These are phyloP conservation scores for Penicillium sp. DNA, from an alignment of 2,329 filamentous ascomycete species.

Conservation along the genomic window DNA sequence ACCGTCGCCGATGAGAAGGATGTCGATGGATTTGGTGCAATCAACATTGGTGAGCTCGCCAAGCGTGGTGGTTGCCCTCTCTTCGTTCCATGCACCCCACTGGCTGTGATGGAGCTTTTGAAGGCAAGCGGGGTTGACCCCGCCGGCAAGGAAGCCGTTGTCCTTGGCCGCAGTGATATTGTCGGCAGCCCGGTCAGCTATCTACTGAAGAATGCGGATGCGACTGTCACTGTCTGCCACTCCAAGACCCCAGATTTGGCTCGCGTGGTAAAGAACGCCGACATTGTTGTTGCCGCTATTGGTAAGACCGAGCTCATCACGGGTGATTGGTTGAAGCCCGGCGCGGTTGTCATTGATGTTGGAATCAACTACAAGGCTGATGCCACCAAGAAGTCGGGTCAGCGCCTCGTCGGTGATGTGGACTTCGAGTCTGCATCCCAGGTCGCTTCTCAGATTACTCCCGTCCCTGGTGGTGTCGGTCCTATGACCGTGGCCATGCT, in stretches of 20 bases:
- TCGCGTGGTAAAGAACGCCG: slow-evolving; percentile 77
- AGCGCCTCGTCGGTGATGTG: slow-evolving; percentile 91
- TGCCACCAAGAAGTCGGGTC: slow-evolving; percentile 84
- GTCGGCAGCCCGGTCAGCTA: slow-evolving; percentile 97
- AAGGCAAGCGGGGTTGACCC: slow-evolving; percentile 81
- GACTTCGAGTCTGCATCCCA: slow-evolving; percentile 83
- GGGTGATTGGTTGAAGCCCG: slow-evolving; percentile 93
- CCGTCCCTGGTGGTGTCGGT: slow-evolving; percentile 93
- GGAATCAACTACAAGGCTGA: slow-evolving; percentile 96
- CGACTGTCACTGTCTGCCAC: slow-evolving; percentile 95
- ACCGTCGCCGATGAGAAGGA: slow-evolving; percentile 93
- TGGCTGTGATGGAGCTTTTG: slow-evolving; percentile 93
- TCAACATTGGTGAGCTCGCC: slow-evolving; percentile 94
- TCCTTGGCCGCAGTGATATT: slow-evolving; percentile 93
- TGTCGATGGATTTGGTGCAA: slow-evolving; percentile 93
- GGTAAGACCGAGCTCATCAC: slow-evolving; percentile 86
- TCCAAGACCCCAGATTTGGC: slow-evolving; percentile 78
- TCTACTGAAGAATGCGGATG: slow-evolving; percentile 90
- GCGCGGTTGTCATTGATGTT: slow-evolving; percentile 95
- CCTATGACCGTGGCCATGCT: slow-evolving; percentile 99
- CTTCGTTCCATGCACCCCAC: slow-evolving; percentile 94
- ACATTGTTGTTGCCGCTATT: slow-evolving; percentile 91
- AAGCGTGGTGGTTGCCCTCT: slow-evolving; percentile 89
- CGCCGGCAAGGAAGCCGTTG: slow-evolving; percentile 89
- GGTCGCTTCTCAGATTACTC: slow-evolving; percentile 91